A percentile compares a stretch with the other conserved stretches of the same genome.
These are phyloP conservation scores for Mesembryanthemum crystallinum DNA, from an alignment of 148 eudicot species.

Conservation along the genomic window DNA sequence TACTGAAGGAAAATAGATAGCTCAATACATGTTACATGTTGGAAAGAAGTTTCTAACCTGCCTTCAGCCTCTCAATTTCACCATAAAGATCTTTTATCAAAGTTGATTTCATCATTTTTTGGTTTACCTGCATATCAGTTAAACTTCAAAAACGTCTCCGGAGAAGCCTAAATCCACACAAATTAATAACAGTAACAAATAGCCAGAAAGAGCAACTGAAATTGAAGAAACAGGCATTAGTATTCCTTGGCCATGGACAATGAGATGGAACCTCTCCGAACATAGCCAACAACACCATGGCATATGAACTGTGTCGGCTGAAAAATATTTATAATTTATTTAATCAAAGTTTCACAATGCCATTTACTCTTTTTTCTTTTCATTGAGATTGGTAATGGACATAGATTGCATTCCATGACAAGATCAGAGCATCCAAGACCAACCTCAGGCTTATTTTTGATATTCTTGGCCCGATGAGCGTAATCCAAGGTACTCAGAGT, in stretches of 20 bases:
- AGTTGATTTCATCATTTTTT: slow-evolving; percentile 93
- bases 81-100: slow-evolving; percentile 88
- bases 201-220: not conserved
- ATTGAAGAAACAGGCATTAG: not conserved
- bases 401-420: not conserved
- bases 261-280: not conserved
- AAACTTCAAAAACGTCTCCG: not conserved
- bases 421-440: slow-evolving; percentile 4
- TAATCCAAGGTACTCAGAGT: slow-evolving; percentile 89
- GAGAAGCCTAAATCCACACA: not conserved
- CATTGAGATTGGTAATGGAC: not conserved
- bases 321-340: not conserved
- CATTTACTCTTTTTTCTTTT: not conserved
- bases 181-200: not conserved
- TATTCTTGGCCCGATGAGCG: slow-evolving; percentile 91
- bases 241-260: not conserved
- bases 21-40: not conserved
- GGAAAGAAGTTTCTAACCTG: slow-evolving; percentile 39
- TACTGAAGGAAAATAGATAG: not conserved
- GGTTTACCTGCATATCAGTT: slow-evolving; percentile 57
- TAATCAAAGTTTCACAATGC: not conserved
- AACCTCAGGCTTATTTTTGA: slow-evolving; percentile 92
- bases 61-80: slow-evolving; percentile 84
- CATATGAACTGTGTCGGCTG: not conserved
- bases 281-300: not conserved